Evolutionary conservation across 495 filamentous ascomycete genomes (phyloP).

Genomic region (Neurospora pannonica): DNA sequence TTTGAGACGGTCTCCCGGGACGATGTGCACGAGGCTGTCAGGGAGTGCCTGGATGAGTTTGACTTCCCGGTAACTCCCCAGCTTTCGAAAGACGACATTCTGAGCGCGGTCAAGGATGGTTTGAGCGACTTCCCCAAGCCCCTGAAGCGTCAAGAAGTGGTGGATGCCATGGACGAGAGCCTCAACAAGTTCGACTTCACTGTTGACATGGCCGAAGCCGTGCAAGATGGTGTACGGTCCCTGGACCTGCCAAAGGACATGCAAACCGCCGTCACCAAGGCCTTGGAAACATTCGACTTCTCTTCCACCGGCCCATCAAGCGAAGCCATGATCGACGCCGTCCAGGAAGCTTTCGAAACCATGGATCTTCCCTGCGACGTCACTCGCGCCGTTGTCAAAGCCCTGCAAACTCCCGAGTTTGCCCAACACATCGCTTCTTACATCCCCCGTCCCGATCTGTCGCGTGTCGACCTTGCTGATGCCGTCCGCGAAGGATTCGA

Average conservation of each 20-base stretch:
- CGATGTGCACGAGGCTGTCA: slow-evolving; percentile 65
- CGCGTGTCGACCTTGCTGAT: slow-evolving; percentile 17
- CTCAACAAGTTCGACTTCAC: slow-evolving; percentile 34
- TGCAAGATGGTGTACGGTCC: slow-evolving; percentile 16
- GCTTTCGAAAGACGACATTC: slow-evolving; percentile 42
- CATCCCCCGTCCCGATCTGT: slow-evolving; percentile 17
- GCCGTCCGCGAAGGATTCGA: slow-evolving; percentile 22
- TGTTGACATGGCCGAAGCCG: slow-evolving; percentile 17
- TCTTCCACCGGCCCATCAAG: background rate
- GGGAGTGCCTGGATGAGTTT: slow-evolving; percentile 68
- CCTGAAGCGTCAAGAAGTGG: slow-evolving; percentile 28
- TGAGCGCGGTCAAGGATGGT: slow-evolving; percentile 46
- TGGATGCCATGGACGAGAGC: slow-evolving; percentile 36
- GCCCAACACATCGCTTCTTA: slow-evolving; percentile 3
- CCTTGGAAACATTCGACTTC: slow-evolving; percentile 14
- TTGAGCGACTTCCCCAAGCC: slow-evolving; percentile 35
- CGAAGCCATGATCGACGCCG: slow-evolving; percentile 10
- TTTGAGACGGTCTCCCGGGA: slow-evolving; percentile 66
- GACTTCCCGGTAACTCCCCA: slow-evolving; percentile 50
- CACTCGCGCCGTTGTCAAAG: slow-evolving; percentile 10
- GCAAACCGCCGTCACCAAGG: slow-evolving; percentile 9
- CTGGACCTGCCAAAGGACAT: slow-evolving; percentile 17
- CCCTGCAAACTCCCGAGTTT: slow-evolving; percentile 15
- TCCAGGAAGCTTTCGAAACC: slow-evolving; percentile 15
- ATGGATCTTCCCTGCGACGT: slow-evolving; percentile 9